These are phyloP conservation scores for Primulina huaijiensis DNA, from an alignment of 257 asterid genomes.

Conservation along the genomic window DNA sequence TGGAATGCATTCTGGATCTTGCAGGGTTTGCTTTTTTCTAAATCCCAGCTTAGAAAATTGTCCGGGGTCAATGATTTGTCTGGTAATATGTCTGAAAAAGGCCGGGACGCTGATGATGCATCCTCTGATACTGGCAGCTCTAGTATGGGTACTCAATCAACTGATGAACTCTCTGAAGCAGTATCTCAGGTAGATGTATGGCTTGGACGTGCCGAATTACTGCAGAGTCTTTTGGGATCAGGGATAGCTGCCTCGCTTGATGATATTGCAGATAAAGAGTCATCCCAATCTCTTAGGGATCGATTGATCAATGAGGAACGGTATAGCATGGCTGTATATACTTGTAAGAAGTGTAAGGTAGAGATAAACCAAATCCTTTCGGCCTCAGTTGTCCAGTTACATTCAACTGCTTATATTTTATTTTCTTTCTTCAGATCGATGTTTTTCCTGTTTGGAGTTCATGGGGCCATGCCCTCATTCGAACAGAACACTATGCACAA, in stretches of 20 bases:
- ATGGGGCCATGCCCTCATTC: conserved; percentile 95
- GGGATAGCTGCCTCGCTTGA: conserved; percentile 97
- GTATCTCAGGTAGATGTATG: conserved; percentile 76
- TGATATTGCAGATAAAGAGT: conserved; percentile 89
- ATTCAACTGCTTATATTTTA: conserved; percentile 22
- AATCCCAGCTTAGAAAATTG: conserved; percentile 81
- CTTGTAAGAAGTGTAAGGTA: conserved; percentile 99
- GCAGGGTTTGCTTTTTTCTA: conserved; percentile 82
- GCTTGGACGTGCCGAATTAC: conserved; percentile 91
- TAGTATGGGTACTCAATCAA: conserved; percentile 77
- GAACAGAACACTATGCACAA: conserved; percentile 94
- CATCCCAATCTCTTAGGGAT: conserved; percentile 85
- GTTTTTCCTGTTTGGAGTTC: conserved; percentile 92
- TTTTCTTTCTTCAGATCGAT: conserved; percentile 60
- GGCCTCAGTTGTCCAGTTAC: conserved; percentile 6
- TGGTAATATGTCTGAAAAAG: conserved; percentile 61
- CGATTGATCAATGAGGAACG: conserved; percentile 84
- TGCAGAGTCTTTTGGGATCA: conserved; percentile 95
- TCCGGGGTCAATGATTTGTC: conserved; percentile 70
- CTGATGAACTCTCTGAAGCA: conserved; percentile 83
- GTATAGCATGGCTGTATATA: conserved; percentile 97
- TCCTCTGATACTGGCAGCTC: conserved; percentile 97
- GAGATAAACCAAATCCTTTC: conserved; percentile 5
- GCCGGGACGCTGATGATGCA: conserved; percentile 79
- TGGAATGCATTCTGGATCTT: conserved; percentile 29